Conservation (phyloP, 108 stramenopile species). For the Phaeodactylum tricornutum region DNA sequence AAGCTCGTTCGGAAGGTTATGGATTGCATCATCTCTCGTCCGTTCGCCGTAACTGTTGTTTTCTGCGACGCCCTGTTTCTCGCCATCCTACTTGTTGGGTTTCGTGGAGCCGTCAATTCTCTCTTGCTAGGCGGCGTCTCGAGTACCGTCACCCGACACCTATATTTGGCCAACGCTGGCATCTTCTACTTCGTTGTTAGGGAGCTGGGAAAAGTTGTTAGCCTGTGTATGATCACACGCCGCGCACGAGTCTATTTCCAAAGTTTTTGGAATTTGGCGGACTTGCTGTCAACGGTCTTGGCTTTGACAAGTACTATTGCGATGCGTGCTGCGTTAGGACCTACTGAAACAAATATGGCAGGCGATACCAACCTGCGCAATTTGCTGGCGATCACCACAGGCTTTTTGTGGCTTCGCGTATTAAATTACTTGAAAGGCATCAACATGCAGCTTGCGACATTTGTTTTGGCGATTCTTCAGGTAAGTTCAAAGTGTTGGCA, state of each 20-base stretch:
- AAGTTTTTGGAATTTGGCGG: conserved; percentile 55
- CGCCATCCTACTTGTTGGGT: conserved; percentile 24
- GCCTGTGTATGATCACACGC: conserved; percentile 23
- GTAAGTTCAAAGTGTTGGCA: not conserved
- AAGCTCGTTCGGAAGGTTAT: conserved; percentile 32
- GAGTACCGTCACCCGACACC: conserved; percentile 20
- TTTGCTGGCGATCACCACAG: conserved; percentile 23
- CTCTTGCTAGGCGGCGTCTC: conserved; percentile 18
- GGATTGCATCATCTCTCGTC: conserved; percentile 37
- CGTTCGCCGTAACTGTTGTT: conserved; percentile 40
- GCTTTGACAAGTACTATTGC: conserved; percentile 24
- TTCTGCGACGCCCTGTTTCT: conserved; percentile 41
- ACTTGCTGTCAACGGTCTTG: conserved; percentile 29
- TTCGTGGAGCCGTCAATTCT: conserved; percentile 24
- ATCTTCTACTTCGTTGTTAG: conserved; percentile 56
- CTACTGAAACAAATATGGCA: conserved; percentile 55
- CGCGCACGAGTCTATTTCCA: conserved; percentile 30
- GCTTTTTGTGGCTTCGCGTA: conserved; percentile 32
- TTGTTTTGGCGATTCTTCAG: conserved; percentile 26
- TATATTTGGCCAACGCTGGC: conserved; percentile 43
- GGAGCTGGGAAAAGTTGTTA: conserved; percentile 41
- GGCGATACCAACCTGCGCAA: conserved; percentile 45
- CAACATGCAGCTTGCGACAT: conserved; percentile 45
- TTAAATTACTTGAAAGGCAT: conserved; percentile 27
- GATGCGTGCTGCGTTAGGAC: conserved; percentile 31